Base-by-base conservation (phyloP, 225 moss, liverwort and hornwort genomes). In the Bryum argenteum region DNA sequence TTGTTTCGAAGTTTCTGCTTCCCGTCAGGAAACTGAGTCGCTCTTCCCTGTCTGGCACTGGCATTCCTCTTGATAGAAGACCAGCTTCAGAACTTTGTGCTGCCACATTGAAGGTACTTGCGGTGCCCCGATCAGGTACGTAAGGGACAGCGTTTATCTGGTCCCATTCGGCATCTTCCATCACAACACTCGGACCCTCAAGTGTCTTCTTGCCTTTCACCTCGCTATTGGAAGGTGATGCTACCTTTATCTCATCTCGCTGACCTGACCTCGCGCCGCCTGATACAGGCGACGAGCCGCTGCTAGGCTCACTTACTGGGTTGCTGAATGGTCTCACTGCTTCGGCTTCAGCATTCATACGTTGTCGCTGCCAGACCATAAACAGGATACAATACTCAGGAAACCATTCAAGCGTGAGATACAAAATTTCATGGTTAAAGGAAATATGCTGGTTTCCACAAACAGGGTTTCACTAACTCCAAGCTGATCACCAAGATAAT, bases 231-330 rank as follows among this genome's bases (percentile, higher is more conserved):
- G 68, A 72, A 51, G 66, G 43, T 64, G 61, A 58, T 40, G 28
- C 67, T 67, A 61, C 9, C 33, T 71, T 70, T 5, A 63, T 17
- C 37, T 64, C 65, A 61, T 45, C 68, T 61, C 69, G 75, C 45
- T 64, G 75, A 54, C 37, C 16, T 51, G 58, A 43, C 58, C 53
- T 28, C 23, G 63, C 42, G 72, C 54, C 65, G 60, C 67, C 67
- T 52, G 67, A 10, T 43, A 78, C 54, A 50, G 78, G 78, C 28
- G 74, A 71, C 58, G 84, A 80, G 58, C 77, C 84, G 43, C 77
- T 81, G 68, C 84, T 84, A 23, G 64, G 71, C 71, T 84, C 84
- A 63, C 67, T 18, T 42, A 66, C 6, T 9, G 59, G 54, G 67
- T 57, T 63, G 57, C 48, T 24, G 8, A 54, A 78, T 43, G 65